A percentile compares a stretch with the other conserved stretches of the same genome.
Evolutionary conservation across 768 basidiomycete species (phyloP).

Genomic region (Hirschioporus abietinus): DNA sequence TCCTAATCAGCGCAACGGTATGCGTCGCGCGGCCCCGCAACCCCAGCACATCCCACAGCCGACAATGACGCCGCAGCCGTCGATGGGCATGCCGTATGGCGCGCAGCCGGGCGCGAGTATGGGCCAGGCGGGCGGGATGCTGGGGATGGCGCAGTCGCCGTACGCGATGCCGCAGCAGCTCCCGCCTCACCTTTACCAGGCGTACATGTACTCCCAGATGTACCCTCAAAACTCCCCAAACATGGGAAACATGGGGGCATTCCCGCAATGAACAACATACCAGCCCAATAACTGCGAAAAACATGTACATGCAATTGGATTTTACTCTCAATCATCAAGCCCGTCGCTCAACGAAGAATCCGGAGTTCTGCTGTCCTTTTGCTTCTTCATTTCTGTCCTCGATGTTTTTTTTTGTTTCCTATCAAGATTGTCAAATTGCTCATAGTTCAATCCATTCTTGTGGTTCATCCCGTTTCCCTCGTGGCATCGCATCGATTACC

Average conservation of each 20-base stretch:
- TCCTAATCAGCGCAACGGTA: conserved; percentile 12
- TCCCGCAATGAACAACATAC: conserved; percentile 47
- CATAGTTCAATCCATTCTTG: background rate
- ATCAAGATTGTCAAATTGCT: background rate
- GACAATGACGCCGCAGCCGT: conserved; percentile 7
- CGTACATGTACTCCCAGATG: conserved; percentile 73
- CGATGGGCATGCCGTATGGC: conserved; percentile 41
- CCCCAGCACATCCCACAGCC: background rate
- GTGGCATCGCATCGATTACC: background rate
- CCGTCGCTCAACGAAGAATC: background rate
- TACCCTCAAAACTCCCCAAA: conserved; percentile 69
- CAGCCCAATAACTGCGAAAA: conserved; percentile 4
- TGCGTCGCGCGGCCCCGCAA: conserved; percentile 8
- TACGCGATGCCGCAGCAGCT: conserved; percentile 60
- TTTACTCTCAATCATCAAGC: background rate
- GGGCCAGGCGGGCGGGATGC: conserved; percentile 47
- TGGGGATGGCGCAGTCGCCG: conserved; percentile 62
- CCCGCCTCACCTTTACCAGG: conserved; percentile 66
- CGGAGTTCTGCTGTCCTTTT: background rate
- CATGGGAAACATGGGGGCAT: conserved; percentile 82
- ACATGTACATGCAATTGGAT: background rate
- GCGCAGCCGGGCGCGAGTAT: conserved; percentile 54
- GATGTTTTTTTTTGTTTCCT: conserved; percentile 4
- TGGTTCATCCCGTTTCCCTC: background rate
- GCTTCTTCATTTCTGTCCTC: background rate